Conservation (phyloP, 352 stramenopile genomes). For the Lagenidium giganteum region DNA sequence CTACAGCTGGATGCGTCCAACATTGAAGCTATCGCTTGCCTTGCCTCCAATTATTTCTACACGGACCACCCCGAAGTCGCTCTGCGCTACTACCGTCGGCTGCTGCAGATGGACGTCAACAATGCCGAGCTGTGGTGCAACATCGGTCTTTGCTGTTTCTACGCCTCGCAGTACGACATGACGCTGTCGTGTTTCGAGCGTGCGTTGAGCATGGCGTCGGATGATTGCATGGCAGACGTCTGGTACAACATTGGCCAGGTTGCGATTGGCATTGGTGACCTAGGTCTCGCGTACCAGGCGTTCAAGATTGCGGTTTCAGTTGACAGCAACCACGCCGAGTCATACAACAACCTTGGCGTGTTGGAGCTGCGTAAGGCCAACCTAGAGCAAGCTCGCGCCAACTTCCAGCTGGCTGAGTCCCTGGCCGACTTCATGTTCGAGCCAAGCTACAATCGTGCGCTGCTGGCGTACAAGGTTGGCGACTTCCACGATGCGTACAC, state of each 20-base stretch:
- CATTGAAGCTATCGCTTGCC: slow-evolving; percentile 88
- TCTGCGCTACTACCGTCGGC: slow-evolving; percentile 89
- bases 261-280: slow-evolving; percentile 89
- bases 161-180: slow-evolving; percentile 93
- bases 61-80: slow-evolving; percentile 89
- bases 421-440: slow-evolving; percentile 89
- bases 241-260: slow-evolving; percentile 95
- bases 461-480: slow-evolving; percentile 88
- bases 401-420: slow-evolving; percentile 77
- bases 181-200: slow-evolving; percentile 92
- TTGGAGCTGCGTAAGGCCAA: slow-evolving; percentile 89
- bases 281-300: slow-evolving; percentile 90
- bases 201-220: slow-evolving; percentile 79
- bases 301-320: slow-evolving; percentile 92
- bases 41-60: slow-evolving; percentile 94
- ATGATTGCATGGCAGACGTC: slow-evolving; percentile 90
- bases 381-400: slow-evolving; percentile 74
- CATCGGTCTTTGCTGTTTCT: slow-evolving; percentile 92
- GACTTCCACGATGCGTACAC: slow-evolving; percentile 89
- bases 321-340: slow-evolving; percentile 89
- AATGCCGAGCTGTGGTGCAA: slow-evolving; percentile 94
- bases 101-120: slow-evolving; percentile 91
- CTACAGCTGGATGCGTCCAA: slow-evolving; percentile 85
- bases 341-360: slow-evolving; percentile 89
- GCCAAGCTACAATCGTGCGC: slow-evolving; percentile 88